phyloP scores from a whole-genome alignment of 257 asterid genomes.

The Anisodus acutangulus region DNA sequence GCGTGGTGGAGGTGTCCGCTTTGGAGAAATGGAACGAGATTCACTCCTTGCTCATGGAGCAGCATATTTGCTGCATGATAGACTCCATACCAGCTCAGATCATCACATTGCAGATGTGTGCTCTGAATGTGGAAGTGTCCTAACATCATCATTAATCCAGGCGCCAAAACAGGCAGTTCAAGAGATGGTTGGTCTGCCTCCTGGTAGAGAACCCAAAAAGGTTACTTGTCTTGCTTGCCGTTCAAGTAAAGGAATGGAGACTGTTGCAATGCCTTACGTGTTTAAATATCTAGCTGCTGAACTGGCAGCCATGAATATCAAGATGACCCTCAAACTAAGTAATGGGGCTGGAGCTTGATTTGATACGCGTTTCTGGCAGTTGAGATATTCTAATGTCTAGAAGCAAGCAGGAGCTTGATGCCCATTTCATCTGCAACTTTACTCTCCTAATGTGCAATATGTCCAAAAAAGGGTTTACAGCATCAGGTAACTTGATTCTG shows the following conservation, averaged over 20 bases:
- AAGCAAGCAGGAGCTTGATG: not conserved
- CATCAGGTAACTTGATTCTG: not conserved
- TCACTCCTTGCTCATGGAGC: slow-evolving; percentile 98
- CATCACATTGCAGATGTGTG: slow-evolving; percentile 92
- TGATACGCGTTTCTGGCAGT: slow-evolving; percentile 31
- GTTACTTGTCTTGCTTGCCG: slow-evolving; percentile 68
- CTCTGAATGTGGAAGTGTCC: slow-evolving; percentile 82
- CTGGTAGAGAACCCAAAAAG: slow-evolving; percentile 62
- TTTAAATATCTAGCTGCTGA: slow-evolving; percentile 90
- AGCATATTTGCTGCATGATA: slow-evolving; percentile 85
- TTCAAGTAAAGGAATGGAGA: slow-evolving; percentile 93
- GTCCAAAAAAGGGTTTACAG: slow-evolving; percentile 6
- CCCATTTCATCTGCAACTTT: not conserved
- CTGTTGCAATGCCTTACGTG: slow-evolving; percentile 95
- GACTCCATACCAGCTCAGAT: slow-evolving; percentile 93
- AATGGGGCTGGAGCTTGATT: slow-evolving; percentile 57
- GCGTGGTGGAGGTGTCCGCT: slow-evolving; percentile 95
- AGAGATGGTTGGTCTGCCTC: slow-evolving; percentile 61
- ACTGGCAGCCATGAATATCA: slow-evolving; percentile 93
- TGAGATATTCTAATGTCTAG: not conserved
- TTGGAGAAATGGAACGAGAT: slow-evolving; percentile 99
- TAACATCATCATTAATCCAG: slow-evolving; percentile 68
- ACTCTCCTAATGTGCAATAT: not conserved
- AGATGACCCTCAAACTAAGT: slow-evolving; percentile 72
- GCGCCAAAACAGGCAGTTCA: slow-evolving; percentile 52